Percentiles rank a stretch among this genome's conserved stretches.
phyloP scores from a whole-genome alignment of 2,329 filamentous ascomycete species.

The Emericellopsis cladophorae region DNA sequence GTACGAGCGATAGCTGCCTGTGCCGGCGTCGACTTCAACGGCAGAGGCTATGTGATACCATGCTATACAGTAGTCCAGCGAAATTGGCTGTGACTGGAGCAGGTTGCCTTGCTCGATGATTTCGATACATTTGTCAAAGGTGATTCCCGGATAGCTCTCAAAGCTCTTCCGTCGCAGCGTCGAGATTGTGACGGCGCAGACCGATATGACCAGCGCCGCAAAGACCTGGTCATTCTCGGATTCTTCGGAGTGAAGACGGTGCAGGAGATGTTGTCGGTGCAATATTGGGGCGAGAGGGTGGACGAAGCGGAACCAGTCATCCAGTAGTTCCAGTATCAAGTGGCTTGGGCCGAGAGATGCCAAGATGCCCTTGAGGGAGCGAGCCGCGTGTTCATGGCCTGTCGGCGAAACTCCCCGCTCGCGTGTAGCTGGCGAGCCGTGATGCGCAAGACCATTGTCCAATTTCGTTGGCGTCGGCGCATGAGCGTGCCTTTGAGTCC shows the following conservation, averaged over 20 bases:
- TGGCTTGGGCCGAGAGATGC: neutral
- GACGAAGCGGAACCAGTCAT: slow-evolving; percentile 21
- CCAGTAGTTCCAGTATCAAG: slow-evolving; percentile 8
- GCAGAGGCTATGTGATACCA: slow-evolving; percentile 20
- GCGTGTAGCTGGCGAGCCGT: too few relatives aligned
- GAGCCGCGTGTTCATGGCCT: neutral
- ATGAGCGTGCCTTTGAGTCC: too few relatives aligned
- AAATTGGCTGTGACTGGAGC: slow-evolving; percentile 10
- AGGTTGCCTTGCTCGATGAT: slow-evolving; percentile 15
- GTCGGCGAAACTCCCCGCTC: too few relatives aligned
- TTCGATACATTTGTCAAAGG: slow-evolving; percentile 13
- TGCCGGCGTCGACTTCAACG: slow-evolving; percentile 5
- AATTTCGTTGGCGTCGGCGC: too few relatives aligned
- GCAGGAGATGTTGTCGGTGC: slow-evolving; percentile 15
- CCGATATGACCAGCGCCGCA: slow-evolving; percentile 17
- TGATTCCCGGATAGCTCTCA: slow-evolving; percentile 12
- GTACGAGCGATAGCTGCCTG: slow-evolving; percentile 4
- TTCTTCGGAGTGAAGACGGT: slow-evolving; percentile 11
- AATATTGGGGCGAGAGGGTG: slow-evolving; percentile 20
- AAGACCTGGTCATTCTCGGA: slow-evolving; percentile 14
- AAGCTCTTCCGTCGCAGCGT: slow-evolving; percentile 12
- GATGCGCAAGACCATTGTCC: too few relatives aligned
- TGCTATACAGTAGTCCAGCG: slow-evolving; percentile 20
- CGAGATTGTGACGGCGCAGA: slow-evolving; percentile 19
- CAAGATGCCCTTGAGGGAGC: neutral